Evolutionary conservation across 371 early-diverging fungal genomes (phyloP).

Genomic region (Mucor irregularis): DNA sequence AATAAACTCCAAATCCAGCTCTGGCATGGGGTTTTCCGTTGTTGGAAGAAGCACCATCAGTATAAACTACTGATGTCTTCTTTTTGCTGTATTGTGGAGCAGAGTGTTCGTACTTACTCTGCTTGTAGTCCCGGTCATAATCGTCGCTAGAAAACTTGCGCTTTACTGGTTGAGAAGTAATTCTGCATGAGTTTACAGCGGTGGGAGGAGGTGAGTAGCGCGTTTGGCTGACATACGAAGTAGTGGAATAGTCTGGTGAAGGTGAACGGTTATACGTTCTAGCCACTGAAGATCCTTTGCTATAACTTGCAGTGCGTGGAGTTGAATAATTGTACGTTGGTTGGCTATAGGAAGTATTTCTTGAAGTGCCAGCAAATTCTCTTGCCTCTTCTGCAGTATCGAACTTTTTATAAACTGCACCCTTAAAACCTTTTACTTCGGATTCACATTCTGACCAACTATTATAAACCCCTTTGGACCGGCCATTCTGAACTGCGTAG

Average conservation of each 20-base stretch:
- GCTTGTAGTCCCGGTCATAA: too few species aligned
- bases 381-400: constrained; percentile 47
- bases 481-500: constrained; percentile 66
- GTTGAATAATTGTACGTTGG: too few species aligned
- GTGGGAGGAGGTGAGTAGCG: neutral
- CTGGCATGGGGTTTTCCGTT: constrained; percentile 66
- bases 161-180: neutral
- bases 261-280: too few species aligned
- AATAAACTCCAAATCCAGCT: constrained; percentile 88
- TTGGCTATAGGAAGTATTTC: too few species aligned
- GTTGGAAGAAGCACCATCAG: constrained; percentile 73
- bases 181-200: neutral
- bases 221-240: neutral
- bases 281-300: too few species aligned
- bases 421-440: constrained; percentile 52
- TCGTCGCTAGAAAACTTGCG: neutral
- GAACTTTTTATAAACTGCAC: constrained; percentile 68
- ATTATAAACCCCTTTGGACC: constrained; percentile 54
- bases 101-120: neutral
- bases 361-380: constrained; percentile 29
- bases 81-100: neutral
- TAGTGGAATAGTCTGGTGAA: neutral
- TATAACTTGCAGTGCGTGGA: too few species aligned
- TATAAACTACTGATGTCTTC: neutral
- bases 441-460: constrained; percentile 65